A percentile compares a stretch with the other conserved stretches of the same genome.
phyloP scores from a whole-genome alignment of 1,284 basidiomycete genomes.

The Mycena sp. region DNA sequence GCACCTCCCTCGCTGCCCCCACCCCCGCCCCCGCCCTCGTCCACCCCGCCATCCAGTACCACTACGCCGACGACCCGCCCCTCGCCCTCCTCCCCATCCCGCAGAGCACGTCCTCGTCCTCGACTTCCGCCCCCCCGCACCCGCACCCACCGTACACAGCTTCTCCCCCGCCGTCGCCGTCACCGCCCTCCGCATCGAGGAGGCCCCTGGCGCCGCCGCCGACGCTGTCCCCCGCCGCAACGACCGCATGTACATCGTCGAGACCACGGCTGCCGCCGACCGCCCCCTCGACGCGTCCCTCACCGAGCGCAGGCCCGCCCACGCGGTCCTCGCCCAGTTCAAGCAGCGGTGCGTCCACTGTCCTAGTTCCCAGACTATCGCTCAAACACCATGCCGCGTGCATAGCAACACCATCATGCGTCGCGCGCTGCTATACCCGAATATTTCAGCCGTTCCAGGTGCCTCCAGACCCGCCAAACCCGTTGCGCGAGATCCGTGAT shows the following conservation, averaged over 20 bases:
- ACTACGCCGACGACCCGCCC: slow-evolving; percentile 80
- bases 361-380: neutral
- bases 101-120: slow-evolving; percentile 78
- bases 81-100: slow-evolving; percentile 64
- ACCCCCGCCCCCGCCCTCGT: slow-evolving; percentile 54
- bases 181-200: slow-evolving; percentile 67
- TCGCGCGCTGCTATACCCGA: slow-evolving; percentile 61
- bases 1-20: neutral
- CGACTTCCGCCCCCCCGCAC: slow-evolving; percentile 58
- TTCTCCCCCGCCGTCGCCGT: slow-evolving; percentile 69
- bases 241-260: slow-evolving; percentile 77
- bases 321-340: slow-evolving; percentile 62
- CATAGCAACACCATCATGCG: slow-evolving; percentile 67
- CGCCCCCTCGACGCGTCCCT: slow-evolving; percentile 46
- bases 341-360: slow-evolving; percentile 63
- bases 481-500: neutral
- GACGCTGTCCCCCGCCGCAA: slow-evolving; percentile 58
- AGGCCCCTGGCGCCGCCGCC: slow-evolving; percentile 69
- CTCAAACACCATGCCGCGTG: neutral
- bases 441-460: neutral
- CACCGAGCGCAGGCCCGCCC: slow-evolving; percentile 54
- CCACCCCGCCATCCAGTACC: slow-evolving; percentile 83
- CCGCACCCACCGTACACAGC: slow-evolving; percentile 70
- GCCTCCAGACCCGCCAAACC: neutral
- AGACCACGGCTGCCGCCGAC: slow-evolving; percentile 63